A percentile compares a stretch with the other conserved stretches of the same genome.
Evolutionary conservation across 192 early-diverging fungal species (phyloP).

Genomic region (Coemansia reversa): DNA sequence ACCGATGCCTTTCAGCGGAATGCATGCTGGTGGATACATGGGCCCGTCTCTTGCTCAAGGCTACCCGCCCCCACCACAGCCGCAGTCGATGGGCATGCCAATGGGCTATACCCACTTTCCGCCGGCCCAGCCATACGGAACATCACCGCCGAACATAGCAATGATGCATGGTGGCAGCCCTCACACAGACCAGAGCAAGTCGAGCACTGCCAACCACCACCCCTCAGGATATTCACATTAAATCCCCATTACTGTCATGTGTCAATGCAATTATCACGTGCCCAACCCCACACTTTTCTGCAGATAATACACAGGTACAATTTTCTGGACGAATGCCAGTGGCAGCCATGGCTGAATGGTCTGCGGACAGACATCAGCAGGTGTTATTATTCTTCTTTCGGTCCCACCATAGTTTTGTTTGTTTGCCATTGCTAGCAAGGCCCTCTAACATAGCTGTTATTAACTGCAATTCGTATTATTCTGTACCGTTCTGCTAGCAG

Average conservation of each 20-base stretch:
- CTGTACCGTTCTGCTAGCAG: neutral
- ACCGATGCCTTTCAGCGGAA: constrained; percentile 40
- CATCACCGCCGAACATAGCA: constrained; percentile 40
- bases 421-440: neutral
- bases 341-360: neutral
- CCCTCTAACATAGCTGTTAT: neutral
- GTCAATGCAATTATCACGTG: neutral
- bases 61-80: constrained; percentile 16
- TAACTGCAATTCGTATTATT: neutral
- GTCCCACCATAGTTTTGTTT: neutral
- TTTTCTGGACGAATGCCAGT: neutral
- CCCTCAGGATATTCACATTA: neutral
- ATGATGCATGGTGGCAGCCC: constrained; percentile 41
- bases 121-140: constrained; percentile 26
- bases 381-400: neutral
- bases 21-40: constrained; percentile 46
- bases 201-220: constrained; percentile 21
- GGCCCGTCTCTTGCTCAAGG: constrained; percentile 40
- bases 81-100: constrained; percentile 40
- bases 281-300: neutral
- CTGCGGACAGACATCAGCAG: neutral
- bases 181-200: constrained; percentile 33
- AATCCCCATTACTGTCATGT: neutral
- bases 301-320: neutral
- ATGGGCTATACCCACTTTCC: constrained; percentile 52